Evolutionary conservation across 106 monocot species (phyloP).

Genomic region (Cymbidium sinense): DNA sequence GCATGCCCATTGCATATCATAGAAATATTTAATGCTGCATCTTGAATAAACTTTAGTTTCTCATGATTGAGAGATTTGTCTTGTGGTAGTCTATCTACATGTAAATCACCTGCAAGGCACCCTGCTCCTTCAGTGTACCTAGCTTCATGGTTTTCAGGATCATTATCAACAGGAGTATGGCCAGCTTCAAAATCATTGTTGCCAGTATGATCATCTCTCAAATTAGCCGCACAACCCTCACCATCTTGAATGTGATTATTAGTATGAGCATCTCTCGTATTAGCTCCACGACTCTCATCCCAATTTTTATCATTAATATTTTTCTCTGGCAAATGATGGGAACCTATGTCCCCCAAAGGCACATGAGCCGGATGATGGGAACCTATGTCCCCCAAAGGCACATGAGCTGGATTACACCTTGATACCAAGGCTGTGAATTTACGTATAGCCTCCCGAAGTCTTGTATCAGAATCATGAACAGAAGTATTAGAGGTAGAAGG

Average conservation of each 20-base stretch:
- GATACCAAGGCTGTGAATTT: neutral
- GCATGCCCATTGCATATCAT: neutral
- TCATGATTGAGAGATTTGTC: neutral
- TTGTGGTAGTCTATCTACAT: neutral
- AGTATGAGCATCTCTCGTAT: neutral
- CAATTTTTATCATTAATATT: neutral
- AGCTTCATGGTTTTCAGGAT: neutral
- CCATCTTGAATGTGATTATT: too few species aligned
- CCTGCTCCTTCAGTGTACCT: neutral
- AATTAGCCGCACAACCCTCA: too few species aligned
- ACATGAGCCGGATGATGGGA: neutral
- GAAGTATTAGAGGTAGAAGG: neutral
- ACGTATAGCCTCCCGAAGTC: neutral
- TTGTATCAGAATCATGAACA: neutral
- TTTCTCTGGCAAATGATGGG: too few species aligned
- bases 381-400: neutral
- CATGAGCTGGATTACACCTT: neutral
- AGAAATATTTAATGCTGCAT: neutral
- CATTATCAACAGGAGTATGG: too few species aligned
- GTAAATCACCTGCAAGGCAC: neutral
- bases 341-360: neutral
- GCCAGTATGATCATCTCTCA: too few species aligned
- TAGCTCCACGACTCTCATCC: too few species aligned
- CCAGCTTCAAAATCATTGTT: too few species aligned
- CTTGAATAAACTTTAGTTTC: neutral